Evolutionary conservation across 208 protist genomes (phyloP), one percentile per base, ranked within the genome.

Genomic region (Porcisia hertigi): DNA sequence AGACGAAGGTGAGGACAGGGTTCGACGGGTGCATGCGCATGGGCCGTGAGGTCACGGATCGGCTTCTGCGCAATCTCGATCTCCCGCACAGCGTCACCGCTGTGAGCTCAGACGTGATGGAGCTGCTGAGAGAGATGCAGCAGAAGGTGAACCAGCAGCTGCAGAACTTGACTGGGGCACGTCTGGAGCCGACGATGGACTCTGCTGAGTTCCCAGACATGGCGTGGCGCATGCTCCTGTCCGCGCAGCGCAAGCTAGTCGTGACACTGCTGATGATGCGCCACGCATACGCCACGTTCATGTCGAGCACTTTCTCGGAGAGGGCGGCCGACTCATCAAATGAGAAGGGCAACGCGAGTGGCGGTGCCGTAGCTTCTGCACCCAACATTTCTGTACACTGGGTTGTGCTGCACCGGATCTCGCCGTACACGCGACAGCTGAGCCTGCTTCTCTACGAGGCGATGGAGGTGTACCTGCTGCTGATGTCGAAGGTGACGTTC

Each of bases 381-480:
- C 73, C 75, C 20, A 84, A 57, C 76, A 69, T 94, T 3, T 94
- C 88, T 23, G 90, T 97, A 59, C 92, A 97, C 75, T 97, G 92
- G 91, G 90, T 94, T 16, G 85, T 97, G 54, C 79, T 97, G 70
- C 88, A 91, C 63, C 89, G 91, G 70, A 93, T 97, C 71, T 82
- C 86, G 23, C 88, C 89, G 16, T 73, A 87, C 72, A 84, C 89
- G 34, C 81, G 77, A 1, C 85, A 97, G 55, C 78, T 97, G 47
- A 88, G 83, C 80, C 82, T 93, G 63, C 81, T 95, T 20, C 65
- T 97, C 25, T 92, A 89, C 76, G 87, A 90, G 53, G 81, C 89
- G 43, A 76, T 89, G 41, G 92, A 97, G 71, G 77, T 97, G 23
- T 94, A 94, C 66, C 65, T 97, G 58, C 79, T 93, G n/a, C 72